These are phyloP conservation scores for Ophiostoma fasciatum DNA, from an alignment of 2,329 filamentous ascomycete genomes.

Conservation along the genomic window DNA sequence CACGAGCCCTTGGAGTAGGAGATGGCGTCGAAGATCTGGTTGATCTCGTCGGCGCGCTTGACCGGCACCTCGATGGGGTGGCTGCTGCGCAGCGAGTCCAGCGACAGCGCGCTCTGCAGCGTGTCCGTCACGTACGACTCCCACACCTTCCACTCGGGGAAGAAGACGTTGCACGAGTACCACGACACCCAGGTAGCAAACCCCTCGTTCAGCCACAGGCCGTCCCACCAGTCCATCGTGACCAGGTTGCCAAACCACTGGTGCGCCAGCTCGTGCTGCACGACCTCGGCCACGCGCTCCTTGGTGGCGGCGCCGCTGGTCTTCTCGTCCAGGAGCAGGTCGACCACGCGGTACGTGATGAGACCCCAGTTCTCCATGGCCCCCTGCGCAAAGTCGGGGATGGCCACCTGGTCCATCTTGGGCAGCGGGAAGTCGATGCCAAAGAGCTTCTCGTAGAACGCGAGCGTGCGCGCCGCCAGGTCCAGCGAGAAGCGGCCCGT, in stretches of 20 bases:
- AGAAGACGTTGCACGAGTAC: conserved; percentile 91
- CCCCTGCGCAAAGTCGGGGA: conserved; percentile 88
- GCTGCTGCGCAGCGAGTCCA: conserved; percentile 86
- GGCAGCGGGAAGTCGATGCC: conserved; percentile 74
- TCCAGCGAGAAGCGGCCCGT: conserved; percentile 84
- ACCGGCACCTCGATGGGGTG: conserved; percentile 95
- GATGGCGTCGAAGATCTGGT: conserved; percentile 96
- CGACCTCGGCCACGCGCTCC: conserved; percentile 85
- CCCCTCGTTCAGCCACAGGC: conserved; percentile 79
- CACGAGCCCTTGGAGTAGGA: conserved; percentile 96
- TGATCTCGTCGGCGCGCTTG: conserved; percentile 88
- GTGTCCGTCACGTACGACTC: conserved; percentile 89
- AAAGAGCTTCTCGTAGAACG: conserved; percentile 93
- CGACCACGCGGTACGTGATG: conserved; percentile 86
- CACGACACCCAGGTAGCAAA: conserved; percentile 78
- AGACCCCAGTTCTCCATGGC: conserved; percentile 99
- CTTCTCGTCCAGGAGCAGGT: conserved; percentile 83
- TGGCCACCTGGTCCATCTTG: conserved; percentile 94
- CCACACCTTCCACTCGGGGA: conserved; percentile 98
- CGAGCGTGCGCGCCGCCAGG: conserved; percentile 75
- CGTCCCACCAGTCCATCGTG: conserved; percentile 92
- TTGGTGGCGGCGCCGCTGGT: conserved; percentile 77
- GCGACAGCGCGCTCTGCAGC: conserved; percentile 69
- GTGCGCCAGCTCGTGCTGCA: conserved; percentile 90
- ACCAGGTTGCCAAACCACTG: conserved; percentile 90